Conservation (phyloP, 345 rosid genomes). For the Geranium rotundifolium region DNA sequence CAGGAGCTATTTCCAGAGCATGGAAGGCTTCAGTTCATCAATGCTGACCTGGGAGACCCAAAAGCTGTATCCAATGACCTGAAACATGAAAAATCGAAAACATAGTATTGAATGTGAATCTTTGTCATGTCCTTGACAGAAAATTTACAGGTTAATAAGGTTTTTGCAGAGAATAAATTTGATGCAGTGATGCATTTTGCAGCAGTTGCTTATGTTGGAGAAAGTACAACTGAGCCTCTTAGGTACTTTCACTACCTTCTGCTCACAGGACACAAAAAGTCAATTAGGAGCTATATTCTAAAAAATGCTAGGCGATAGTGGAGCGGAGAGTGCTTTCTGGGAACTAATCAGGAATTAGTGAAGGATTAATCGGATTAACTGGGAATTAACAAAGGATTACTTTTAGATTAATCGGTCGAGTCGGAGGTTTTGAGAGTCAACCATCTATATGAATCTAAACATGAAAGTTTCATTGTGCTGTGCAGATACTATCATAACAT, state of each 20-base stretch:
- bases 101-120: too few species aligned
- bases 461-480: slow-evolving; percentile 8
- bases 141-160: slow-evolving; percentile 51
- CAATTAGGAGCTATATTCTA: too few species aligned
- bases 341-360: too few species aligned
- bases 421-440: too few species aligned
- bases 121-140: too few species aligned
- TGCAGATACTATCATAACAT: slow-evolving; percentile 92
- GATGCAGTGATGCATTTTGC: slow-evolving; percentile 99
- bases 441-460: too few species aligned
- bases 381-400: too few species aligned
- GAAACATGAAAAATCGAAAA: too few species aligned
- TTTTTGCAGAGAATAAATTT: slow-evolving; percentile 83
- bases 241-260: slow-evolving; percentile 34
- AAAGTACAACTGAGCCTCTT: slow-evolving; percentile 88
- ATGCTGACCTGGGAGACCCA: slow-evolving; percentile 83
- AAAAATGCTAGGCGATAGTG: too few species aligned
- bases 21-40: slow-evolving; percentile 85
- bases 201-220: slow-evolving; percentile 98
- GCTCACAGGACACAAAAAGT: not conserved
- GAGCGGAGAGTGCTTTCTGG: too few species aligned
- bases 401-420: too few species aligned
- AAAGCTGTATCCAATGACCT: slow-evolving; percentile 48
- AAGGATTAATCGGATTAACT: too few species aligned
- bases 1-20: slow-evolving; percentile 80